A percentile compares a stretch with the other conserved stretches of the same genome.
Conservation (phyloP, 148 eudicot genomes). For the Rhododendron ovatum region DNA sequence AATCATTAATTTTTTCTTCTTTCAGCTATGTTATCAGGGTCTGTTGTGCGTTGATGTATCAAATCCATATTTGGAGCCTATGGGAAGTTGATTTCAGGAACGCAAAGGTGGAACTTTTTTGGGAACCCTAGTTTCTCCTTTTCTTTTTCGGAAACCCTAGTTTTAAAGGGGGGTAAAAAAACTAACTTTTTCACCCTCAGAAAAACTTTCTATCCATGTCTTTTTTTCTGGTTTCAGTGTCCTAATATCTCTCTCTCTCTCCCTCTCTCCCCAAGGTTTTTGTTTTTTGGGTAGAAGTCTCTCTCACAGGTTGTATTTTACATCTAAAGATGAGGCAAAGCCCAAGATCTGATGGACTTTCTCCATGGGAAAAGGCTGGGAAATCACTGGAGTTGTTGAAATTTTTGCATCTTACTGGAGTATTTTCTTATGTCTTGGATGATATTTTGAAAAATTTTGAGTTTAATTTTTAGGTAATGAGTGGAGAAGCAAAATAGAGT, state of each 20-base stretch:
- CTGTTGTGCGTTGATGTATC: neutral
- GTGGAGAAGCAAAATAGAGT: too few species aligned
- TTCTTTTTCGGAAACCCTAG: neutral
- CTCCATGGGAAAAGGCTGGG: neutral
- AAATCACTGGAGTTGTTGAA: too few species aligned
- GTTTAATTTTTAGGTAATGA: too few species aligned
- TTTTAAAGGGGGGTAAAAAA: neutral
- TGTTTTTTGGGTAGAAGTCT: too few species aligned
- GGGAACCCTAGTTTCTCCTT: neutral
- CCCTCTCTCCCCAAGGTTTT: neutral
- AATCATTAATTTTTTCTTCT: neutral
- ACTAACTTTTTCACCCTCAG: neutral
- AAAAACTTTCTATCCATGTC: neutral
- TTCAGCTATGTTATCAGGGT: neutral
- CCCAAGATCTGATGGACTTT: neutral
- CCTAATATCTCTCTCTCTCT: neutral
- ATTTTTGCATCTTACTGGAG: too few species aligned
- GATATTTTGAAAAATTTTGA: too few species aligned
- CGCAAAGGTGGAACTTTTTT: neutral
- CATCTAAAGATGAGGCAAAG: neutral
- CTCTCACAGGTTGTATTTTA: neutral
- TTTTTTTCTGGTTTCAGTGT: neutral
- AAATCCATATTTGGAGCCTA: neutral
- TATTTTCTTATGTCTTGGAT: too few species aligned
- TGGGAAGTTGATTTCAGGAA: neutral